Base-by-base conservation (phyloP, 2,329 filamentous ascomycete species). In the Paecilomyces formosus region DNA sequence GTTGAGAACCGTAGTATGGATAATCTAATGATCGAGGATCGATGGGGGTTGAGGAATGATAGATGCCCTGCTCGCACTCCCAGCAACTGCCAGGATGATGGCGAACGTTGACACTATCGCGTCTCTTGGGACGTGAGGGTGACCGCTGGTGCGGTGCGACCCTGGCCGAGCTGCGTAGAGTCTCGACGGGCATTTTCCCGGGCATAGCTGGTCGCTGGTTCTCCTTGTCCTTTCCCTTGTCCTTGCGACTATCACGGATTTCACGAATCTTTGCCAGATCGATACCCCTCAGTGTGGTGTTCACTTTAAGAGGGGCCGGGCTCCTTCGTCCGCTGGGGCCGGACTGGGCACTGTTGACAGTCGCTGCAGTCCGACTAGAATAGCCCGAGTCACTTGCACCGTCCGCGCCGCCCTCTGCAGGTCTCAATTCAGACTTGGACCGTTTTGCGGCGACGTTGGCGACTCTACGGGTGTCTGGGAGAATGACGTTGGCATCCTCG, bases 311-410 rank as follows among this genome's bases (percentile, higher is more conserved):
- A 68, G 70, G 65, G 57, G 62, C 63, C 60, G 70, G 72, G 61
- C 66, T 72, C 64, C 69, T 74, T 66, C 69, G 73, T 67, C 68
- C 75, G 66, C 70, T 73, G 74, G 76, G 76, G 63, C 71, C 76
- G 68, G 80, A 80, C 77, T 81, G 74, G 78, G 79, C 71, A 66
- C 72, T 78, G 74, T 79, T 79, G 72, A 78, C 74, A 61, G 80
- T 79, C 62, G 79, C 78, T 64, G 77, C 78, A 66, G 82, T 83
- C 67, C 79, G 78, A 75, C 82, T 85, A 62, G 82, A 85, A 76
- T 85, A 85, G 66, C 83, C 83, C 64, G 83, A 85, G 73, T 87
- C 84, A 73, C 80, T 84, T 65, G 79, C 78, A 67, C 76, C 74
- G 70, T 83, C 79, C 60, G 75, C 72, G 64, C 71, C 71, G 59